phyloP scores from a whole-genome alignment of 1,284 basidiomycete genomes.

The Coniferiporia sulphurascens region DNA sequence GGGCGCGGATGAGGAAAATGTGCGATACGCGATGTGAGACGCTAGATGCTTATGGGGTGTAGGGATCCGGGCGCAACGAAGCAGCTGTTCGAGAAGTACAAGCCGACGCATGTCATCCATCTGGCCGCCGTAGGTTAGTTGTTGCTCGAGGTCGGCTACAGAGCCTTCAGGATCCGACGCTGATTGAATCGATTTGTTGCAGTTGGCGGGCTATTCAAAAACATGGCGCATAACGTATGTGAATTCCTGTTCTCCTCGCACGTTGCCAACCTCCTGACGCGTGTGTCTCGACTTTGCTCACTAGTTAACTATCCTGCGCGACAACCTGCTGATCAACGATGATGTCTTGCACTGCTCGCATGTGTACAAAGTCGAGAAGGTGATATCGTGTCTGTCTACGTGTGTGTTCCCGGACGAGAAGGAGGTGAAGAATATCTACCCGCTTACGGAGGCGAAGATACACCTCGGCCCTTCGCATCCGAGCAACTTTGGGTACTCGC shows the following conservation, averaged over 20 bases:
- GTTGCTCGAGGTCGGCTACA: background rate
- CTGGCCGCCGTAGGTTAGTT: conserved; percentile 75
- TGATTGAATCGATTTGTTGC: conserved; percentile 1
- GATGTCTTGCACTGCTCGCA: conserved; percentile 77
- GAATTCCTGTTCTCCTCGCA: background rate
- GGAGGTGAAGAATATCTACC: conserved; percentile 56
- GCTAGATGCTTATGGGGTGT: background rate
- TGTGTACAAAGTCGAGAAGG: conserved; percentile 57
- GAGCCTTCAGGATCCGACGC: background rate
- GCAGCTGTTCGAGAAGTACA: conserved; percentile 78
- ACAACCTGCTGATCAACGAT: conserved; percentile 89
- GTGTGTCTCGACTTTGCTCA: conserved; percentile 1
- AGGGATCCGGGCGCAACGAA: conserved; percentile 29
- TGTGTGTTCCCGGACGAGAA: conserved; percentile 84
- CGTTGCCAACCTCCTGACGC: background rate
- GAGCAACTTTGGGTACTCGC: conserved; percentile 89
- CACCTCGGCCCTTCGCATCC: conserved; percentile 84
- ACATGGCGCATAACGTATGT: conserved; percentile 82
- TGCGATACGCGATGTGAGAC: no score
- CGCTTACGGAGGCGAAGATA: conserved; percentile 85
- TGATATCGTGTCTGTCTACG: conserved; percentile 84
- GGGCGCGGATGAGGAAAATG: no score
- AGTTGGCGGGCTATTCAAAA: conserved; percentile 89
- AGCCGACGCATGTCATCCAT: conserved; percentile 90
- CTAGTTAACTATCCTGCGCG: conserved; percentile 80